These are phyloP conservation scores for Scedosporium dehoogii DNA, from an alignment of 2,329 filamentous ascomycete species.

Conservation along the genomic window DNA sequence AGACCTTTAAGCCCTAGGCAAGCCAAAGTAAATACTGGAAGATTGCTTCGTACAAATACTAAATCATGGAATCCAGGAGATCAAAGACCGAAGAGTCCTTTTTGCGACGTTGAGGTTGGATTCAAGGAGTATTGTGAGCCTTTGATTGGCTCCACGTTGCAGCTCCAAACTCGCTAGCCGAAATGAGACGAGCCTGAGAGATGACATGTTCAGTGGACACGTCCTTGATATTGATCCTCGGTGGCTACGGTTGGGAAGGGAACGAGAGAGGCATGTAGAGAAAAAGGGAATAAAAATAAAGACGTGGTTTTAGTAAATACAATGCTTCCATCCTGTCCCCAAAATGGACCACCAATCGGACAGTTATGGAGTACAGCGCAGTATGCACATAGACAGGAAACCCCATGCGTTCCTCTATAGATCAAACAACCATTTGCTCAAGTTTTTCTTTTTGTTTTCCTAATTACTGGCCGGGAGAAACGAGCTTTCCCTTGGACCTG, in stretches of 20 bases:
- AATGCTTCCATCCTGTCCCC: neutral
- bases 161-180: neutral
- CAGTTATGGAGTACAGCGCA: neutral
- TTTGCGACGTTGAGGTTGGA: neutral
- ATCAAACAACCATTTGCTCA: neutral
- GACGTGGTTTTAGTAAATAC: neutral
- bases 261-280: neutral
- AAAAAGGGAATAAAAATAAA: neutral
- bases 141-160: neutral
- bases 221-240: too few relatives aligned
- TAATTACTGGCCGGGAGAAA: constrained; percentile 79
- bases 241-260: neutral
- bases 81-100: neutral
- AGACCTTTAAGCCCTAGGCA: too few relatives aligned
- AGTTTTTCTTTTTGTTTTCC: neutral
- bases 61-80: too few relatives aligned
- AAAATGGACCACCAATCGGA: neutral
- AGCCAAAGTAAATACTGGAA: too few relatives aligned
- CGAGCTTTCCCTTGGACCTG: constrained; percentile 66
- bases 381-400: constrained; percentile 1
- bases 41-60: too few relatives aligned
- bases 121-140: neutral
- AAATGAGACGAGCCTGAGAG: neutral
- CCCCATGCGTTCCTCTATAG: neutral
- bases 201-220: neutral